Evolutionary conservation across 345 rosid species (phyloP).

Genomic region (Melastoma malabathricum): DNA sequence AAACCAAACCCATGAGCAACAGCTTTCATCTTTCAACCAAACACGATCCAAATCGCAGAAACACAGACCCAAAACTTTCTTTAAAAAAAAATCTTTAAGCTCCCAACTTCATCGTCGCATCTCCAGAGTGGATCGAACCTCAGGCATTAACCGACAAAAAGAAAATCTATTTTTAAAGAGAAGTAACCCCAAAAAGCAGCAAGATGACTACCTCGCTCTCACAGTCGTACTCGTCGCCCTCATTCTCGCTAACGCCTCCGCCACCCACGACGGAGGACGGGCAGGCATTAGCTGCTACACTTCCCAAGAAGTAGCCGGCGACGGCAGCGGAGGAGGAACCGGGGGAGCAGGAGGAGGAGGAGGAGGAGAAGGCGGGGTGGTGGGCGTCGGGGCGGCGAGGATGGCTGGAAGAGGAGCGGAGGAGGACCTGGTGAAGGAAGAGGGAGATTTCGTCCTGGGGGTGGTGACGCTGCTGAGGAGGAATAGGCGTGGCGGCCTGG

Average conservation of each 20-base stretch:
- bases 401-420: conserved; percentile 21
- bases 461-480: conserved; percentile 13
- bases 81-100: too few relatives aligned
- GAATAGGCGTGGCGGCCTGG: conserved; percentile 8
- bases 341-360: conserved; percentile 15
- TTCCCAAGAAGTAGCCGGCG: conserved; percentile 15
- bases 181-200: neutral
- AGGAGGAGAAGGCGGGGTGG: neutral
- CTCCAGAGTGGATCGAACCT: too few relatives aligned
- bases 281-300: conserved; percentile 9
- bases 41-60: neutral
- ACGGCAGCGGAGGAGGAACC: conserved; percentile 11
- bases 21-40: neutral
- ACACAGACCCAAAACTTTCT: too few relatives aligned
- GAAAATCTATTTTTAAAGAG: too few relatives aligned
- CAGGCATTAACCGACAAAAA: too few relatives aligned
- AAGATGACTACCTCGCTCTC: conserved; percentile 57
- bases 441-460: conserved; percentile 45
- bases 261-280: conserved; percentile 28
- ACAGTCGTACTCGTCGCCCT: conserved; percentile 54
- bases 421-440: conserved; percentile 49
- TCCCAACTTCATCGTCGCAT: too few relatives aligned
- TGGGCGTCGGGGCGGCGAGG: neutral
- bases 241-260: conserved; percentile 44
- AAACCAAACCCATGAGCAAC: neutral